These are phyloP conservation scores for Phytophthora hibernalis DNA, from an alignment of 352 stramenopile species.

Conservation along the genomic window DNA sequence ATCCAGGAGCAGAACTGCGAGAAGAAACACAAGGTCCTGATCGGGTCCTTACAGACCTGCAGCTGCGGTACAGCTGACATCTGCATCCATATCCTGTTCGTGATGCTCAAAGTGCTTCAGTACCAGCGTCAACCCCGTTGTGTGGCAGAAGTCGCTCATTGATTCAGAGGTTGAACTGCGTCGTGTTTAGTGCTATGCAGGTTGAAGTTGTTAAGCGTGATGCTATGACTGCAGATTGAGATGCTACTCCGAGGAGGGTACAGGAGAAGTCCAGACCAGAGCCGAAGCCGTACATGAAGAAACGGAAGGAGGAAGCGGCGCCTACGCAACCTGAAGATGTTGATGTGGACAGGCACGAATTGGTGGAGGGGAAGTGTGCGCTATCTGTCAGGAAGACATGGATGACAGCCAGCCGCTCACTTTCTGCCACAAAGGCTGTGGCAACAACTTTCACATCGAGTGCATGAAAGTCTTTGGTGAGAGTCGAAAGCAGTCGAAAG, in stretches of 20 bases:
- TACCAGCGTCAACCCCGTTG: constrained; percentile 70
- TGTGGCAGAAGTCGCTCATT: constrained; percentile 89
- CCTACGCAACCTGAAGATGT: constrained; percentile 32
- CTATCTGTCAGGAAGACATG: constrained; percentile 90
- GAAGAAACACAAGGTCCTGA: constrained; percentile 82
- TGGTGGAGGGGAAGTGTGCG: constrained; percentile 82
- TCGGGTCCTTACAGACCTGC: constrained; percentile 74
- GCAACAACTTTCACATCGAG: constrained; percentile 42
- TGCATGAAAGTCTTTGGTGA: constrained; percentile 88
- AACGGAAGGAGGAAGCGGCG: constrained; percentile 28
- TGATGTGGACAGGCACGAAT: constrained; percentile 51
- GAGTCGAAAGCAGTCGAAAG: constrained; percentile 80
- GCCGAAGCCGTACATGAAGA: constrained; percentile 57
- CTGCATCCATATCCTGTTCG: constrained; percentile 87
- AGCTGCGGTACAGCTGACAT: constrained; percentile 78
- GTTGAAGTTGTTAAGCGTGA: neutral
- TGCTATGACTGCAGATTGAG: constrained; percentile 52
- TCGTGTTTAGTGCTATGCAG: neutral
- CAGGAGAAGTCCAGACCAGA: constrained; percentile 39
- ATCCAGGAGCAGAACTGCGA: constrained; percentile 79
- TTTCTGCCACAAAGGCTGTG: constrained; percentile 75
- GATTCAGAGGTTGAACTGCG: constrained; percentile 90
- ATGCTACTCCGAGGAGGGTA: constrained; percentile 72
- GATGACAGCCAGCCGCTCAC: constrained; percentile 62
- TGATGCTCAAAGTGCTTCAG: constrained; percentile 87